Evolutionary conservation across 169 alveolate genomes (phyloP), one percentile per base, ranked within the genome.

Genomic region (Plasmodium fragile): DNA sequence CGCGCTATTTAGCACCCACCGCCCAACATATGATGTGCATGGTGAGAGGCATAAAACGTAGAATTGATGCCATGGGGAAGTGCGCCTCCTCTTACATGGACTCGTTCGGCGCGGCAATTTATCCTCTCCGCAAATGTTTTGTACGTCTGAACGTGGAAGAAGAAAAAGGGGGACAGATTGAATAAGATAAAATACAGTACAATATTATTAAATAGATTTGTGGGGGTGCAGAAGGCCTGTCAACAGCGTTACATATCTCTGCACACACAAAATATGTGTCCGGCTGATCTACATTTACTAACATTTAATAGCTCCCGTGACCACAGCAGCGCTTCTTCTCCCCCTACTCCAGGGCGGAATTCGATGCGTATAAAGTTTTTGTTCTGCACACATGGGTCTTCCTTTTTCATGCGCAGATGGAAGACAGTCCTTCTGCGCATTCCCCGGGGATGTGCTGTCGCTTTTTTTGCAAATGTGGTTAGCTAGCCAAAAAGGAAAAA

Each of bases 261-360:
- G 49, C 53, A 4, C 72, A 13, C n/a, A 8, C n/a, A 30, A 13
- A 41, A 30, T 11, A 18, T 8, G 34, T 36, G 22, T n/a, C 22
- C 13, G 7, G 22, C 3, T 13, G 59, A 49, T 65, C 2, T 30
- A 34, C 22, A 49, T 49, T 39, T 84, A 25, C 75, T n/a, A 41
- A 84, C 92, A 18, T 84, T 84, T 41, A 84, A 30, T 49, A 87
- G 25, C 52, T 87, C 82, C 13, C 11, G 59, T 39, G 93, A 87
- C 93, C 93, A 87, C 5, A 59, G 25, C 41, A 78, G 13, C 10
- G 93, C 93, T 30, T 87, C 93, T 16, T 59, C 81, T 11, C 93
- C 93, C 16, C 93, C 93, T 18, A 87, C 72, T 22, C 89, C 93
- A 3, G 93, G 90, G 32, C 93, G 93, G 70, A 77, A 87, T 78